Evolutionary conservation across 2,329 filamentous ascomycete genomes (phyloP), one percentile per base, ranked within the genome.

Genomic region (Huntiella bhutanensis): DNA sequence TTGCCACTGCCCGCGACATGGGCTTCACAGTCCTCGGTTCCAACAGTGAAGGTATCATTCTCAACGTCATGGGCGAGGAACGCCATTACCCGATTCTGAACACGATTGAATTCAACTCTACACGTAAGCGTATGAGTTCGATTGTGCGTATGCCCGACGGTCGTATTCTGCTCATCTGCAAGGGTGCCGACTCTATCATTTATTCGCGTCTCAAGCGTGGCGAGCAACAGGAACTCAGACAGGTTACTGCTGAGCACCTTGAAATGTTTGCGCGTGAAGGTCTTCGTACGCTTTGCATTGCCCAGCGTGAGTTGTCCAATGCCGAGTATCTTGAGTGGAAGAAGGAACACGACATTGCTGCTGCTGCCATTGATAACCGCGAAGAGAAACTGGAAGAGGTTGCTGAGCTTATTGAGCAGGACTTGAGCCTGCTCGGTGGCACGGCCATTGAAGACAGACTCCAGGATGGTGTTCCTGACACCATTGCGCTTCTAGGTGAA

Each of bases 181-280:
- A 98, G 64, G 91, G 91, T 52, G 91, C 91, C 33, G 91, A 98
- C 60, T 95, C 85, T 56, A 82, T 96, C 55, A 96, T 98, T 53
- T 98, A 96, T 60, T 87, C 86, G 5, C 81, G 91, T 4, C 68
- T 98, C 50, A 83, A 78, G 62, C 76, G 73, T 52, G 86, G 87
- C 42, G 79, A 93, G 60, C 91, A 98, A 62, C 70, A 76, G 51
- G 82, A 94, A 56, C 71, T 98, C 46, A 76, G 91, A 51, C 73
- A 75, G 54, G 70, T 73, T 13, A 98, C 92, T 1, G 91, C 87
- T 3, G 84, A 95, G 54, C 91, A 98, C 57, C 72, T 98, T 13
- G 92, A 98, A 58, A 82, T 94, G 75, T 98, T 96, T 62, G 91
- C 92, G 15, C 73, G 88, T 45, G 92, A 98, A 66, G 91, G 91